These are phyloP conservation scores for Schizothecium vesticola DNA, from an alignment of 495 filamentous ascomycete genomes.

Conservation along the genomic window DNA sequence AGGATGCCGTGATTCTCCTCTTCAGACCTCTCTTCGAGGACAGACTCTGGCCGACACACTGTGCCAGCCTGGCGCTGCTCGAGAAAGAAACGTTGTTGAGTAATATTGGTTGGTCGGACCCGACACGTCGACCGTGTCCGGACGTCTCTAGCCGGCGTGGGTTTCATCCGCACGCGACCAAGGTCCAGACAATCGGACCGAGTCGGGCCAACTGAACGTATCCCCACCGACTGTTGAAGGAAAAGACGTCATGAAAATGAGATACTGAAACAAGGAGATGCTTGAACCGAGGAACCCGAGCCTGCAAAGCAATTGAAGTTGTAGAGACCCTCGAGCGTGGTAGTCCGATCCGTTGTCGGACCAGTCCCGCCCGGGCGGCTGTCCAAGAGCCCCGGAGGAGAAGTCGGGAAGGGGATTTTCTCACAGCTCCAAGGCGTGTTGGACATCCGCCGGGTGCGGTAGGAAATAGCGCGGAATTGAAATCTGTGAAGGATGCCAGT, in stretches of 20 bases:
- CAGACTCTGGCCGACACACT: not conserved
- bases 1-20: not conserved
- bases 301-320: not conserved
- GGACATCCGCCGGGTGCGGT: not conserved
- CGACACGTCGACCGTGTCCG: not conserved
- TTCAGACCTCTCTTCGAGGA: not conserved
- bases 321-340: not conserved
- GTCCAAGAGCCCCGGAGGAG: not conserved
- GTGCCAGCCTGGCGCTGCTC: not conserved
- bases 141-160: not conserved
- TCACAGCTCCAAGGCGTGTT: not conserved
- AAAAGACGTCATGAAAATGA: not conserved
- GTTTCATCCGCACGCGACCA: constrained; percentile 8
- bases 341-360: not conserved
- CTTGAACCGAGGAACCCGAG: constrained; percentile 6
- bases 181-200: not conserved
- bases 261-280: not conserved
- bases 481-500: not conserved
- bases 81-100: not conserved
- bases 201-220: constrained; percentile 4
- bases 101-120: not conserved
- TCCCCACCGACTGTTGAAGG: constrained; percentile 9
- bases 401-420: not conserved
- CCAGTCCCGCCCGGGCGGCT: not conserved
- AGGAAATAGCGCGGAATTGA: not conserved